Evolutionary conservation across 148 eudicot species (phyloP), one percentile per base, ranked within the genome.

Genomic region (Heliamphora exappendiculata): DNA sequence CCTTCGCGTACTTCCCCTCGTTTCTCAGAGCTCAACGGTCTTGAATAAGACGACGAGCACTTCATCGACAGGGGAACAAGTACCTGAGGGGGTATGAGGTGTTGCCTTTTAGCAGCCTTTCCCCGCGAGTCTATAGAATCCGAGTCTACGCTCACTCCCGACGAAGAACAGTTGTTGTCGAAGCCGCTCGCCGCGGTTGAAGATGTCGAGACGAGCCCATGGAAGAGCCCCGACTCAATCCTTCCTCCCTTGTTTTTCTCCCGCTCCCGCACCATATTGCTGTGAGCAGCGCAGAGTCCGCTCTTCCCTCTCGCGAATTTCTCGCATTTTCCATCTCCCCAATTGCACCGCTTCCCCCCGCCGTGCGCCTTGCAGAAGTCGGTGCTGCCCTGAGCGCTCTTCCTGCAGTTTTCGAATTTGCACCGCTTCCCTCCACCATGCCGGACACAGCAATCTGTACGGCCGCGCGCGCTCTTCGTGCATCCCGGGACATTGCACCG

Each of bases 51-150:
- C 11, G 84, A 79, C n/a, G 85, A 68, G 4, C 89, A 85, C 83
- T 90, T 91, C 98, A 94, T 94, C 31, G 97, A 91, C 31, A 81
- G 70, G 70, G 98, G 98, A 51, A 94, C 98, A 72, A 91, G 55
- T 14, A 94, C 98, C 82, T 90, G 88, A 0, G 97, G 91, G 0
- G 98, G 95, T 31, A 94, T 91, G 45, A 91, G 86, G 20, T 81
- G 88, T 3, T 72, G 85, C 70, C 87, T 76, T 74, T 88, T 87
- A 5, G 87, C 75, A 0, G 89, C 86, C 77, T 71, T 81, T 31
- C 87, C 84, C 0, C 78, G 50, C 0, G 89, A 84, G 54, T 85
- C 88, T 17, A 77, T 76, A 54, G 85, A 81, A 39, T 91, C 98
- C 19, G 97, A 90, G 34, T 88, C 45, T 6, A 75, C 83, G 34